Conservation (phyloP, 345 rosid genomes). For the Clarkia xantiana region DNA sequence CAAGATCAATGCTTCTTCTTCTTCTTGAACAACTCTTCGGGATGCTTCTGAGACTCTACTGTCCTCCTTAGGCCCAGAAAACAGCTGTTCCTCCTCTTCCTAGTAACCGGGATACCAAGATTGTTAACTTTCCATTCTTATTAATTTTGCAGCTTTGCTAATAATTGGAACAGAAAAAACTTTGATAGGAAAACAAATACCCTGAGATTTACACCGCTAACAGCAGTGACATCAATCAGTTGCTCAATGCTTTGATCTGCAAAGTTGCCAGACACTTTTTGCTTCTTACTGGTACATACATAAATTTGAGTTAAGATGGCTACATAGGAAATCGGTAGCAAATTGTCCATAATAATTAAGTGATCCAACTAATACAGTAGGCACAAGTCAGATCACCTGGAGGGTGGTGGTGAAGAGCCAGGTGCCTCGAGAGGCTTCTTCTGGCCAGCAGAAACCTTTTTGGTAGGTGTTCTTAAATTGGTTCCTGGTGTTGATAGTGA, state of each 20-base stretch:
- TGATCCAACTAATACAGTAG: not conserved
- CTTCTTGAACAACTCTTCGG: constrained; percentile 82
- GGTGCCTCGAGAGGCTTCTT: constrained; percentile 78
- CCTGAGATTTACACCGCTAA: constrained; percentile 96
- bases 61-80: constrained; percentile 78
- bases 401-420: constrained; percentile 66
- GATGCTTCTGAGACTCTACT: constrained; percentile 91
- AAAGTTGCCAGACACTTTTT: constrained; percentile 62
- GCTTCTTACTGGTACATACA: constrained; percentile 66
- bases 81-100: constrained; percentile 98
- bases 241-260: constrained; percentile 95
- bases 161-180: not conserved
- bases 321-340: not conserved
- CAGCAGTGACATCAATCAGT: constrained; percentile 97
- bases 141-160: not conserved
- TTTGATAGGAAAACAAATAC: constrained; percentile 23
- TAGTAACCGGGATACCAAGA: constrained; percentile 12
- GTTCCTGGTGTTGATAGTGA: constrained; percentile 35
- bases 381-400: constrained; percentile 32
- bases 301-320: constrained; percentile 3
- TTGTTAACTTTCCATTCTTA: constrained; percentile 6
- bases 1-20: constrained; percentile 81
- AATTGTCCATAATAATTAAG: not conserved
- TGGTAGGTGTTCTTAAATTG: constrained; percentile 47
- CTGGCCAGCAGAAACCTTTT: constrained; percentile 56